Evolutionary conservation across 2,329 filamentous ascomycete genomes (phyloP).

Genomic region (Beauveria bassiana): DNA sequence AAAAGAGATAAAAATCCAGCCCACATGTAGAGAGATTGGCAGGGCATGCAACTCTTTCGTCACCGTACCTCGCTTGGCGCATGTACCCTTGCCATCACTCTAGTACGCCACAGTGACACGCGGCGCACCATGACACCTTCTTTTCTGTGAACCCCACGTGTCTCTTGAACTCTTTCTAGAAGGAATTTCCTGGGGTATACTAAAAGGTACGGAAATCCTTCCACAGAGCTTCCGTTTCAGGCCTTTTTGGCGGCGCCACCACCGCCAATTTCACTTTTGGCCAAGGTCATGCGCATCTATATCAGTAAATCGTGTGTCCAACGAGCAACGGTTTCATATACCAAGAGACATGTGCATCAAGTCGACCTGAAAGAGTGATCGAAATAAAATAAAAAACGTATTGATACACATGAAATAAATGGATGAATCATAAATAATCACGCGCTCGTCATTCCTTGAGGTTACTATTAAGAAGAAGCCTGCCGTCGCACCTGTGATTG

Average conservation of each 20-base stretch:
- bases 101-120: not conserved
- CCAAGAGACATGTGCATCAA: too few species aligned
- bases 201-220: not conserved
- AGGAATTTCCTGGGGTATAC: slow-evolving; percentile 7
- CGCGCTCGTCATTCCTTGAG: too few species aligned
- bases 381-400: too few species aligned
- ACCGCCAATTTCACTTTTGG: slow-evolving; percentile 3
- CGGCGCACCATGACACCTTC: not conserved
- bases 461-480: too few species aligned
- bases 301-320: not conserved
- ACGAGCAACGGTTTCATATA: not conserved
- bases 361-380: too few species aligned
- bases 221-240: slow-evolving; percentile 5
- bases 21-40: not conserved
- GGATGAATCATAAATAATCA: too few species aligned
- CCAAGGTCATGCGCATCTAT: slow-evolving; percentile 1
- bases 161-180: slow-evolving; percentile 4
- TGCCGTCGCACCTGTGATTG: too few species aligned
- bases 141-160: not conserved
- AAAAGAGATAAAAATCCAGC: too few species aligned
- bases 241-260: not conserved
- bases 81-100: not conserved
- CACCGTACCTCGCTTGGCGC: not conserved
- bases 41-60: too few species aligned
- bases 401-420: too few species aligned